Percentiles rank a stretch among this genome's conserved stretches.
Evolutionary conservation across 2,329 filamentous ascomycete genomes (phyloP).

Genomic region (Hypoxylon sp.): DNA sequence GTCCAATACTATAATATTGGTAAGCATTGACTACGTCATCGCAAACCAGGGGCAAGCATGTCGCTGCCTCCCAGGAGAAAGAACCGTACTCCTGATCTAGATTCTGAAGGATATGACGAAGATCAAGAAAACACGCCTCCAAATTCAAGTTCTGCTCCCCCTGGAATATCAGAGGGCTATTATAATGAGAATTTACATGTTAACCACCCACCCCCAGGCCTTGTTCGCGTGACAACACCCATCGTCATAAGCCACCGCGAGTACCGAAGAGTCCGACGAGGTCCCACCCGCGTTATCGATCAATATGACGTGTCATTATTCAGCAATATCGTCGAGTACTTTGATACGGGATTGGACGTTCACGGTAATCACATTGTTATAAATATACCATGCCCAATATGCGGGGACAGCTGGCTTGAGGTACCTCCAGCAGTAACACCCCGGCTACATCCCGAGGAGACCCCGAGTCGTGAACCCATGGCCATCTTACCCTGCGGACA

Average conservation of each 20-base stretch:
- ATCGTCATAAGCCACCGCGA: neutral
- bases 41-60: neutral
- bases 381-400: conserved; percentile 41
- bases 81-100: neutral
- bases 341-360: conserved; percentile 26
- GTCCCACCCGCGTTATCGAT: neutral
- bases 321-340: conserved; percentile 33
- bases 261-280: neutral
- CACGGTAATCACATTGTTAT: conserved; percentile 22
- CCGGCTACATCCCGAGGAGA: neutral
- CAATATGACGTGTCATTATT: conserved; percentile 38
- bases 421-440: conserved; percentile 13
- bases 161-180: neutral
- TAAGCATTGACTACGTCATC: neutral
- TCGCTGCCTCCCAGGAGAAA: neutral
- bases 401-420: conserved; percentile 24
- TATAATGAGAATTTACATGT: neutral
- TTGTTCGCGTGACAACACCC: neutral
- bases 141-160: neutral
- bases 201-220: conserved; percentile 4
- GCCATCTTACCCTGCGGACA: conserved; percentile 45
- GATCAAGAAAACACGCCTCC: neutral
- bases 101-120: neutral
- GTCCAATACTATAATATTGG: too few relatives aligned
- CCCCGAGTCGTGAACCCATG: neutral